Percentiles rank a stretch among this genome's conserved stretches.
These are phyloP conservation scores for Cephalotrichum gorgonifer DNA, from an alignment of 2,329 filamentous ascomycete species.

Conservation along the genomic window DNA sequence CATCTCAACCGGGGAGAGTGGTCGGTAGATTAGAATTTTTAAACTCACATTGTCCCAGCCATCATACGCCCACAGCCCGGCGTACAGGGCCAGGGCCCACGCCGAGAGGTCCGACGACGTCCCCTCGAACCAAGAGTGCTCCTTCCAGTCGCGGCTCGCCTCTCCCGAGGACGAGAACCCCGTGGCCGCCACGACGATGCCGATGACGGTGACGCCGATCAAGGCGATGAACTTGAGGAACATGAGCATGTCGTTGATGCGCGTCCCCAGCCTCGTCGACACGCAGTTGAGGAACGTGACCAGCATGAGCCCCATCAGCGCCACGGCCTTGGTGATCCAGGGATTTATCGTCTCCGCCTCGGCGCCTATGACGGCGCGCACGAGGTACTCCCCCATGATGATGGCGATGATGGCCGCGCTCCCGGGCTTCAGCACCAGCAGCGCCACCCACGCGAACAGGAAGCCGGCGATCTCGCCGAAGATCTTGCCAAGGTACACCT, in stretches of 20 bases:
- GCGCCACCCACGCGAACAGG: conserved; percentile 91
- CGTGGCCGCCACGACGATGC: conserved; percentile 80
- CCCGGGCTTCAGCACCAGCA: conserved; percentile 88
- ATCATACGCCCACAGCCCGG: conserved; percentile 94
- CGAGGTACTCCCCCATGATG: conserved; percentile 97
- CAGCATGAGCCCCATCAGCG: conserved; percentile 60
- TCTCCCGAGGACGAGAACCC: conserved; percentile 69
- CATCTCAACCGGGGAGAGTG: not conserved
- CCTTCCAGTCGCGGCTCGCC: conserved; percentile 79
- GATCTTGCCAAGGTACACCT: conserved; percentile 91
- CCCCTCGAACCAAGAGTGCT: conserved; percentile 75
- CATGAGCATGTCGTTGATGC: conserved; percentile 88
- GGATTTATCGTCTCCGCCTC: conserved; percentile 70
- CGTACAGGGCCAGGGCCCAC: conserved; percentile 92
- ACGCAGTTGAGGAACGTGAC: conserved; percentile 85
- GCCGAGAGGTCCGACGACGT: conserved; percentile 70
- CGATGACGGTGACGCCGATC: conserved; percentile 74
- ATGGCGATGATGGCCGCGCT: conserved; percentile 91
- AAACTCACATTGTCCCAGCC: conserved; percentile 93
- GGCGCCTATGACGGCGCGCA: conserved; percentile 76
- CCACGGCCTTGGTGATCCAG: conserved; percentile 87
- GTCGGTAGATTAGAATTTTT: too few species aligned
- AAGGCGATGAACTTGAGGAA: conserved; percentile 92
- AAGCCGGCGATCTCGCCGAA: conserved; percentile 91
- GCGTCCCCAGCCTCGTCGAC: conserved; percentile 78